Evolutionary conservation across 495 filamentous ascomycete species (phyloP), one percentile per base, ranked within the genome.

Genomic region (Penicillium waksmanii): DNA sequence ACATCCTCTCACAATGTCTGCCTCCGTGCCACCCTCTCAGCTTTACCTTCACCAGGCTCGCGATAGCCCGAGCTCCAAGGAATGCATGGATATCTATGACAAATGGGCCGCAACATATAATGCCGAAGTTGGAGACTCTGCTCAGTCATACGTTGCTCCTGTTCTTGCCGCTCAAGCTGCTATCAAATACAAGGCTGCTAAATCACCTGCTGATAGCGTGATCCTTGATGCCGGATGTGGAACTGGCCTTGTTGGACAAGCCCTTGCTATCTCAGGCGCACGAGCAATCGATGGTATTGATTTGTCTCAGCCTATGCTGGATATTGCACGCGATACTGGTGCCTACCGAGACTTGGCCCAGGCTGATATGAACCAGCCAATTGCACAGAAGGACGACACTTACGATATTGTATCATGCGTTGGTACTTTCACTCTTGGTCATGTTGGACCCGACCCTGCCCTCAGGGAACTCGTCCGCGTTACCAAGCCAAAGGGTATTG

Each of bases 181-280:
- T 15, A 49, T 75, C 40, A 60, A 58, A 36, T 61, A 48, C 58
- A 59, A 62, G 46, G 54, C 58, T 11, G 35, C 65, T 4, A 68
- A 43, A 19, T 61, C 35, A 12, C 51, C 66, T 11, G 46, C 61
- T 33, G 56, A 66, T 18, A 69, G 63, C 7, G 53, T 62, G 12
- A 66, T 80, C 42, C 72, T 82, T 0, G 79, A 82, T 53, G 79
- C 79, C 33, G 79, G 78, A 27, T 82, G 79, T 59, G 79, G 79
- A 27, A 82, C 76, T 5, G 79, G 79, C 0, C 69, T 79, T 6
- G 75, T 76, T 5, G 77, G 74, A 3, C 62, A 71, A 27, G 75
- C 68, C 8, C 74, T 81, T n/a, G 60, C 67, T n/a, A 55, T 66
- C 21, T 52, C 63, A 46, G 65, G 69, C 1, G 63, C 66, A 0